A percentile compares a stretch with the other conserved stretches of the same genome.
phyloP scores from a whole-genome alignment of 208 protist genomes.

The Crithidia expoeki region DNA sequence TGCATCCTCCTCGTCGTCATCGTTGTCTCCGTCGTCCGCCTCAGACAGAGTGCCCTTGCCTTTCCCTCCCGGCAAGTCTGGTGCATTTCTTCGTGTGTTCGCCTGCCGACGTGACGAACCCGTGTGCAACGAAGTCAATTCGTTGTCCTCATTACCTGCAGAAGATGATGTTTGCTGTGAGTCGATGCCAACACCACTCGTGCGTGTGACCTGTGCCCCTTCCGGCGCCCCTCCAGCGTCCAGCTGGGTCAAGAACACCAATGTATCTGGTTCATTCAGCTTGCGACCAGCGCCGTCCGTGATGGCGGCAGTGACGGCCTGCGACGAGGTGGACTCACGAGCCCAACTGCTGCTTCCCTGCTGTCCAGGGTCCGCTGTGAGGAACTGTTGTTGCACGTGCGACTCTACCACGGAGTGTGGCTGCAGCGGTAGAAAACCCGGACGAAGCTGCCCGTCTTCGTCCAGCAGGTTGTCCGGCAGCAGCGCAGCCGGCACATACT shows the following conservation, averaged over 20 bases:
- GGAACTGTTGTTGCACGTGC: conserved; percentile 6
- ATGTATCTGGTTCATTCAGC: conserved; percentile 15
- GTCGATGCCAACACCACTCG: background rate
- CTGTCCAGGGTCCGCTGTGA: background rate
- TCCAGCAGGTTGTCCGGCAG: conserved; percentile 41
- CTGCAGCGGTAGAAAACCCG: conserved; percentile 15
- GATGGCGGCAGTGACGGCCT: conserved; percentile 5
- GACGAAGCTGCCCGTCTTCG: conserved; percentile 2
- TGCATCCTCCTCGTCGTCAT: background rate
- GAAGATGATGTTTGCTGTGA: background rate
- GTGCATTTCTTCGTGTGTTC: background rate
- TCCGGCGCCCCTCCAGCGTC: conserved; percentile 8
- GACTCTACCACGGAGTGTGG: conserved; percentile 33
- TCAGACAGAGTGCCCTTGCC: background rate
- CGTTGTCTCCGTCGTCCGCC: background rate
- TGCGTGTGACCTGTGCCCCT: background rate
- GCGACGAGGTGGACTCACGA: background rate
- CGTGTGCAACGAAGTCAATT: background rate
- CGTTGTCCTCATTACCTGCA: background rate
- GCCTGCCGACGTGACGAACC: background rate
- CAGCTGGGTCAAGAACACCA: conserved; percentile 36
- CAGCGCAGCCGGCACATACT: conserved; percentile 79
- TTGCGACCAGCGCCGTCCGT: background rate
- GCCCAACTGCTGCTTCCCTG: conserved; percentile 17
- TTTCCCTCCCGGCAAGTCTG: background rate